Conservation (phyloP, 225 moss, liverwort and hornwort genomes). For the Thuidium tamariscinum region DNA sequence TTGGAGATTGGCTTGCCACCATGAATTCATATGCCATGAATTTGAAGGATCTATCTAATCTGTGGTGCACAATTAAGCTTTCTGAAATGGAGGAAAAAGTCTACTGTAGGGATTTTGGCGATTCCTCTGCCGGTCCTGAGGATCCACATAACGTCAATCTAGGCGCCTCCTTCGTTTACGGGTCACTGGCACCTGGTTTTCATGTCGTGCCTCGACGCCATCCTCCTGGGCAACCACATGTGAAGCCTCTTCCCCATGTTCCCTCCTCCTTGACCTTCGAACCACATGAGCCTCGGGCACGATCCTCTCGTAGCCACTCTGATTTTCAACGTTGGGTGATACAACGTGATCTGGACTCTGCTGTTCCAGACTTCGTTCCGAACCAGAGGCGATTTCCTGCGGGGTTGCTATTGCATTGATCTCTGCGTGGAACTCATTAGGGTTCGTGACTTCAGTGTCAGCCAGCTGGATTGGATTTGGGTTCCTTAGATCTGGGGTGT, state of each 20-base stretch:
- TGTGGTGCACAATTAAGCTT: background rate
- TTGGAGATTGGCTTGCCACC: background rate
- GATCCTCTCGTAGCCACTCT: background rate
- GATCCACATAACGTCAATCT: slow-evolving; percentile 6
- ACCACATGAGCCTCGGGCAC: background rate
- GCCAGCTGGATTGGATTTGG: slow-evolving; percentile 3
- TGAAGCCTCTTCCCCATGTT: slow-evolving; percentile 31
- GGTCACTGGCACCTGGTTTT: slow-evolving; percentile 21
- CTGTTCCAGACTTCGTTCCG: slow-evolving; percentile 3
- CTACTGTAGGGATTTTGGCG: background rate
- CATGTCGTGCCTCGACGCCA: slow-evolving; percentile 8
- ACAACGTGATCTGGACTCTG: slow-evolving; percentile 4
- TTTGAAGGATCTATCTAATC: background rate
- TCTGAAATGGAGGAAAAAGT: background rate
- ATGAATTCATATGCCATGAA: background rate
- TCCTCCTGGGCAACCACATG: slow-evolving; percentile 22
- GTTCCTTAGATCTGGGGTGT: background rate
- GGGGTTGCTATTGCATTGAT: background rate
- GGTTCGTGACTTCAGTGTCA: background rate
- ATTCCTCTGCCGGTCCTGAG: background rate
- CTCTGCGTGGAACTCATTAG: slow-evolving; percentile 19
- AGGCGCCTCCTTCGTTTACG: slow-evolving; percentile 31
- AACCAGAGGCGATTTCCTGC: slow-evolving; percentile 9
- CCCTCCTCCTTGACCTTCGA: slow-evolving; percentile 32
- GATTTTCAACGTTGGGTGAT: background rate